Evolutionary conservation across 176 grass and related monocot genomes (phyloP).

Genomic region (Rhipidocladum racemiflorum): DNA sequence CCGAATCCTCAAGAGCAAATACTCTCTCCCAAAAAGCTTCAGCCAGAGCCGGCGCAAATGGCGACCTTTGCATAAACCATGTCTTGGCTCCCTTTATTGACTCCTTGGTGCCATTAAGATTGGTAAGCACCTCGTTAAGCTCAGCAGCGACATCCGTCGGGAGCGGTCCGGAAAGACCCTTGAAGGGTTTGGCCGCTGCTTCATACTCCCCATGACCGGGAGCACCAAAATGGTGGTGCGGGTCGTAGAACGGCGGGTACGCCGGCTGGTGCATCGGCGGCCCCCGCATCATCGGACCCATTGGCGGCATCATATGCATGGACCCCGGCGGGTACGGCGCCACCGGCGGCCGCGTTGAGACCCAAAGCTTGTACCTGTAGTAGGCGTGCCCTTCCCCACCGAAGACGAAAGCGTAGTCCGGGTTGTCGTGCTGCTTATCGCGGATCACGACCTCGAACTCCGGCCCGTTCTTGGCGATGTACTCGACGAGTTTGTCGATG

Average conservation of each 20-base stretch:
- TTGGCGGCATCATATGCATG: slow-evolving; percentile 56
- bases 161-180: slow-evolving; percentile 65
- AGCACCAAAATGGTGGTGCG: slow-evolving; percentile 57
- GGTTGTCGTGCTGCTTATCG: slow-evolving; percentile 96
- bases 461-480: slow-evolving; percentile 85
- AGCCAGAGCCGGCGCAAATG: slow-evolving; percentile 69
- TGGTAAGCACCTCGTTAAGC: slow-evolving; percentile 60
- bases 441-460: slow-evolving; percentile 92
- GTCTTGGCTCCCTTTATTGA: slow-evolving; percentile 91
- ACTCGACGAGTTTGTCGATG: slow-evolving; percentile 96
- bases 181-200: slow-evolving; percentile 48
- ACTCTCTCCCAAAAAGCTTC: slow-evolving; percentile 81
- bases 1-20: slow-evolving; percentile 78
- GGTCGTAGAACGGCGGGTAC: slow-evolving; percentile 70
- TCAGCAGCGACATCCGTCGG: slow-evolving; percentile 81
- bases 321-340: slow-evolving; percentile 41
- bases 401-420: slow-evolving; percentile 91
- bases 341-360: slow-evolving; percentile 36
- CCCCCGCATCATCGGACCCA: slow-evolving; percentile 40
- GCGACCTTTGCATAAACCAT: slow-evolving; percentile 88
- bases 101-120: slow-evolving; percentile 91
- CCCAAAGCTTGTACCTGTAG: slow-evolving; percentile 88
- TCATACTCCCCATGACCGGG: slow-evolving; percentile 60
- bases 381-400: slow-evolving; percentile 93
- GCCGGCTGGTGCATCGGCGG: slow-evolving; percentile 55